Percentiles rank a stretch among this genome's conserved stretches.
Evolutionary conservation across 768 basidiomycete genomes (phyloP).

Genomic region (Termitomyces eurrhizus): DNA sequence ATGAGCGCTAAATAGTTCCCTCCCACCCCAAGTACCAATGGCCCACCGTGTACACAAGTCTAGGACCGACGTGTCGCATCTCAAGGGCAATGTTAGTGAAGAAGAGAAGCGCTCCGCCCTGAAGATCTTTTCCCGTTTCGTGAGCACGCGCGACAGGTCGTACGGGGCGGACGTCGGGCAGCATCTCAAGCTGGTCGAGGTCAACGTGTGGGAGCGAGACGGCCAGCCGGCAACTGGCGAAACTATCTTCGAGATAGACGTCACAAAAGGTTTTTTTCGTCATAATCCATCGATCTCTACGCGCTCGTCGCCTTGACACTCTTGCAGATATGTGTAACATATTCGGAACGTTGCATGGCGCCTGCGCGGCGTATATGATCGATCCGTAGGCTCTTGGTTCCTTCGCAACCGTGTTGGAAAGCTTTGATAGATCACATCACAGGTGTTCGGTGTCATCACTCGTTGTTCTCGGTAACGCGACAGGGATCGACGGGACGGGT

Average conservation of each 20-base stretch:
- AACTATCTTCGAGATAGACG: slow-evolving; percentile 35
- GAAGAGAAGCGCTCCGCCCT: slow-evolving; percentile 32
- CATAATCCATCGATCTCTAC: not conserved
- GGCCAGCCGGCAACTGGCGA: slow-evolving; percentile 22
- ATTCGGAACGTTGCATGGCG: slow-evolving; percentile 48
- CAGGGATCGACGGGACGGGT: slow-evolving; percentile 39
- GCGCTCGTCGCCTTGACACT: too few species aligned
- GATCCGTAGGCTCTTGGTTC: slow-evolving; percentile 39
- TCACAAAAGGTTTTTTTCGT: slow-evolving; percentile 28
- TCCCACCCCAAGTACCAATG: not conserved
- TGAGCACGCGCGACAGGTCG: slow-evolving; percentile 29
- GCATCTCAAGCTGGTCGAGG: slow-evolving; percentile 31
- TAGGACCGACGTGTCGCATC: slow-evolving; percentile 22
- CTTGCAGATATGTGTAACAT: slow-evolving; percentile 53
- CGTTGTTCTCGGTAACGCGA: slow-evolving; percentile 34
- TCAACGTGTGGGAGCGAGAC: slow-evolving; percentile 28
- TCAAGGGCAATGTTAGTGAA: slow-evolving; percentile 38
- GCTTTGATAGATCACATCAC: not conserved
- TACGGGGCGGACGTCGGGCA: slow-evolving; percentile 36
- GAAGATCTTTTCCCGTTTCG: slow-evolving; percentile 32
- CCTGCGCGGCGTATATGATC: slow-evolving; percentile 51
- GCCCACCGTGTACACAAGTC: slow-evolving; percentile 2
- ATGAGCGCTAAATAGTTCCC: not conserved
- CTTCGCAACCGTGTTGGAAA: not conserved
- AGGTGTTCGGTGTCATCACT: slow-evolving; percentile 45